These are phyloP conservation scores for Pichia manshurica DNA, from an alignment of 805 yeast genomes.

Conservation along the genomic window DNA sequence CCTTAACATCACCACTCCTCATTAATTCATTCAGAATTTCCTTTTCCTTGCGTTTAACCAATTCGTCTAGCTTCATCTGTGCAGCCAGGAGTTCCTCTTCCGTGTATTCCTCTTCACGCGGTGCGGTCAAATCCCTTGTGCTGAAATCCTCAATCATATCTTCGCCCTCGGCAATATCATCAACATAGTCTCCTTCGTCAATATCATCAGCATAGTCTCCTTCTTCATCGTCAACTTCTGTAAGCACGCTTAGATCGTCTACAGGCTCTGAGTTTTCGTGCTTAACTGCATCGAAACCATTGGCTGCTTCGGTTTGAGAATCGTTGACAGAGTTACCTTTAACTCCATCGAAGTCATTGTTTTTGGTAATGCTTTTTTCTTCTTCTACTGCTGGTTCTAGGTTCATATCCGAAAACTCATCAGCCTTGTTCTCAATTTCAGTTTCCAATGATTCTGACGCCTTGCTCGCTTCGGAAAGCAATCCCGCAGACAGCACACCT, in stretches of 20 bases:
- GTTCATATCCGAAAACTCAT: background rate
- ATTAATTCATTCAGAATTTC: conserved; percentile 24
- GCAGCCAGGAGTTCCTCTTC: conserved; percentile 25
- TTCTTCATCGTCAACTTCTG: background rate
- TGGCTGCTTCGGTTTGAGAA: no score
- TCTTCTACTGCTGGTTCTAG: background rate
- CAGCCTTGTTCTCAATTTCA: background rate
- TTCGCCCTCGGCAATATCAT: conserved; percentile 9
- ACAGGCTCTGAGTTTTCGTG: no score
- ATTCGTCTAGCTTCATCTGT: conserved; percentile 24
- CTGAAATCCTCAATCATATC: conserved; percentile 9
- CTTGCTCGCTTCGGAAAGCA: background rate
- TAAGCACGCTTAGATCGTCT: no score
- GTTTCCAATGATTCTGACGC: background rate
- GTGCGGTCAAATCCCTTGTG: background rate
- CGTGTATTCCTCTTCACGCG: conserved; percentile 15
- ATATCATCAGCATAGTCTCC: background rate
- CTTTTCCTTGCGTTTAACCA: conserved; percentile 24
- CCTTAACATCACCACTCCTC: conserved; percentile 19
- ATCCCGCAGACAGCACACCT: background rate
- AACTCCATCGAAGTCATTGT: no score
- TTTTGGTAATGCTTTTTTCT: background rate
- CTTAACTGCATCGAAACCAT: no score
- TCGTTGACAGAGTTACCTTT: no score
- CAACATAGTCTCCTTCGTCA: conserved; percentile 6